Evolutionary conservation across 2,329 filamentous ascomycete species (phyloP), one percentile per base, ranked within the genome.

Genomic region (Chaetomiaceae sp.): DNA sequence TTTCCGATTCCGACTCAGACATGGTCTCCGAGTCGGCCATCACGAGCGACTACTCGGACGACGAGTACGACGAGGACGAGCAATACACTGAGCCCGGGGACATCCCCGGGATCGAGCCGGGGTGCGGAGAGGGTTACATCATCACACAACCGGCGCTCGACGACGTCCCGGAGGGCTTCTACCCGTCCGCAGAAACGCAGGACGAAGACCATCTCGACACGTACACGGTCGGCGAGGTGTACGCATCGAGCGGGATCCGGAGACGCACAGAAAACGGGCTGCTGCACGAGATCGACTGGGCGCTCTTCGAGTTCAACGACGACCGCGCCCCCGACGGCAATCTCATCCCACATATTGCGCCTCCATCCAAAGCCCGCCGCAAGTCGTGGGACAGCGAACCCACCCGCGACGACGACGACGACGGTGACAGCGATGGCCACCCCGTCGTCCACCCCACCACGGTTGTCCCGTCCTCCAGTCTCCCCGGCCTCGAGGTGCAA

Each of bases 221-320:
- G 0, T 93, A 87, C 61, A 81, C 83, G 13, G 75, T 97, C 1
- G 92, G 92, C 3, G 83, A 89, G 61, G 75, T 97, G 4, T 89
- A 95, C 62, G 92, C 92, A 0, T 95, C 89, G 0, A 96, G 90
- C 19, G 92, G 92, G 6, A 86, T 97, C 52, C 83, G 89, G 4
- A 82, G 92, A 25, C 85, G 87, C 64, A 77, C 74, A 45, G 78
- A 85, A 3, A 76, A 86, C 54, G 83, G 85, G 4, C 72, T 95
- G 20, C 75, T 88, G 5, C 92, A 96, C 65, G 92, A 97, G 67
- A 90, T 97, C 39, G 92, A 97, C 67, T 97, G 92, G 92, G 90
- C 91, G 0, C 73, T 97, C 2, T 90, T 97, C 60, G 82, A 87
- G 58, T 88, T 97, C 56, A 74, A 85, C 10, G 75, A 84, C 4